Percentiles rank a stretch among this genome's conserved stretches.
Evolutionary conservation across 345 rosid species (phyloP).

Genomic region (Excoecaria agallocha): DNA sequence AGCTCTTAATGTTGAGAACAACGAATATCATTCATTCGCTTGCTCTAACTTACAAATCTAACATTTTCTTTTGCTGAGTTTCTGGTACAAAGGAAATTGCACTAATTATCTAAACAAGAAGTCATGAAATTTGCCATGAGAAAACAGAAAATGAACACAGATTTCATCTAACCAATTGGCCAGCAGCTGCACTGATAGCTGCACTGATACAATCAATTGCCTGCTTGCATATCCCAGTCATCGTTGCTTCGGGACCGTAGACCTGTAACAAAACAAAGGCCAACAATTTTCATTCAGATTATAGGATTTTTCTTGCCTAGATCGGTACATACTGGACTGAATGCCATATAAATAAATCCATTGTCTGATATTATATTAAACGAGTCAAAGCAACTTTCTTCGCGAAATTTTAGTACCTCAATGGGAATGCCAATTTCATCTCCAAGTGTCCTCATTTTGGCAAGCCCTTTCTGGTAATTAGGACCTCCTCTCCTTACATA

Average conservation of each 20-base stretch:
- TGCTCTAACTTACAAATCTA: not conserved
- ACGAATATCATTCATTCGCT: not conserved
- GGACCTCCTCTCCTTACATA: slow-evolving; percentile 81
- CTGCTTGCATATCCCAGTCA: slow-evolving; percentile 95
- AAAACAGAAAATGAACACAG: not conserved
- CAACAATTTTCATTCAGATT: slow-evolving; percentile 3
- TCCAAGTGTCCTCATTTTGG: slow-evolving; percentile 67
- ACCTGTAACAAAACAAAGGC: slow-evolving; percentile 36
- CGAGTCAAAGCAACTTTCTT: not conserved
- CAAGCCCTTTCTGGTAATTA: slow-evolving; percentile 85
- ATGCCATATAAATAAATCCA: too few species aligned
- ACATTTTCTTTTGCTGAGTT: slow-evolving; percentile 8
- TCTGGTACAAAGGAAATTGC: slow-evolving; percentile 8
- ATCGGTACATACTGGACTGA: too few species aligned
- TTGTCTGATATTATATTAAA: not conserved
- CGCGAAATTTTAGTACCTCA: slow-evolving; percentile 47
- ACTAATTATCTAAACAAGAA: slow-evolving; percentile 3
- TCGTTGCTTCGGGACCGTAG: slow-evolving; percentile 91
- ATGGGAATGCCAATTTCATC: slow-evolving; percentile 85
- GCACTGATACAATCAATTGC: slow-evolving; percentile 76
- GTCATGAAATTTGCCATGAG: slow-evolving; percentile 3
- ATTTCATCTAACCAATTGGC: slow-evolving; percentile 2
- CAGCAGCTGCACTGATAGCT: too few species aligned
- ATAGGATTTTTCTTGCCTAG: too few species aligned
- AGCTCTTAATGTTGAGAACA: not conserved